Evolutionary conservation across 2,329 filamentous ascomycete species (phyloP), one percentile per base, ranked within the genome.

Genomic region (Beauveria sp.): DNA sequence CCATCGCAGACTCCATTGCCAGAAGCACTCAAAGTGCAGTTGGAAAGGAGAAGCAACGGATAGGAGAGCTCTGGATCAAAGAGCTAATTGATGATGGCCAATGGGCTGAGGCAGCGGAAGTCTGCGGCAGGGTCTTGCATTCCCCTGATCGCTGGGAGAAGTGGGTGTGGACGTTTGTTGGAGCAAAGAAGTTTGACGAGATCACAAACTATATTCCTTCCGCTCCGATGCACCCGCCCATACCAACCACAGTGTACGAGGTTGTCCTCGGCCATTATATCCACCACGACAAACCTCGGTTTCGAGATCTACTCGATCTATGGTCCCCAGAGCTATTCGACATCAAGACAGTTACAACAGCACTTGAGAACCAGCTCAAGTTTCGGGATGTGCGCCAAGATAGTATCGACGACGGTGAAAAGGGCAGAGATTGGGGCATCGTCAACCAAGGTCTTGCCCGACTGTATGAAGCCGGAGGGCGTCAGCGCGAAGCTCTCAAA

Each of bases 11-110:
- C 50, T 85, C 85, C 0, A 81, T 81, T n/a, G 79, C 79, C 47
- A 80, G 76, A 59, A 73, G 77, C 42, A 78, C 83, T 46, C 83
- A 87, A 66, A 88, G 88, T 0, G 83, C 86, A 0, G 85, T 88
- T 0, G 90, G 95, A 64, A 91, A 88, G 66, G 93, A 99, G 71
- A 99, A 97, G 74, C 84, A 89, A 40, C 84, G 91, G 2, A 90
- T 99, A 62, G 95, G 95, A 24, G 95, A 98, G 70, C 80, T 96
- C 5, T 99, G 95, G 95, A 81, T 99, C 40, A 87, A 93, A 63
- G 90, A 96, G 68, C 81, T 98, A 40, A 84, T 96, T 40, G 84
- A 87, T 42, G 80, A 84, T 0, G 81, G 85, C 9, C 81, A 93
- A 64, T 99, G 95, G 95, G 71, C 72, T 9, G 79, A 83, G 62